phyloP scores from a whole-genome alignment of 768 basidiomycete genomes.

The Mycena rebaudengoi region DNA sequence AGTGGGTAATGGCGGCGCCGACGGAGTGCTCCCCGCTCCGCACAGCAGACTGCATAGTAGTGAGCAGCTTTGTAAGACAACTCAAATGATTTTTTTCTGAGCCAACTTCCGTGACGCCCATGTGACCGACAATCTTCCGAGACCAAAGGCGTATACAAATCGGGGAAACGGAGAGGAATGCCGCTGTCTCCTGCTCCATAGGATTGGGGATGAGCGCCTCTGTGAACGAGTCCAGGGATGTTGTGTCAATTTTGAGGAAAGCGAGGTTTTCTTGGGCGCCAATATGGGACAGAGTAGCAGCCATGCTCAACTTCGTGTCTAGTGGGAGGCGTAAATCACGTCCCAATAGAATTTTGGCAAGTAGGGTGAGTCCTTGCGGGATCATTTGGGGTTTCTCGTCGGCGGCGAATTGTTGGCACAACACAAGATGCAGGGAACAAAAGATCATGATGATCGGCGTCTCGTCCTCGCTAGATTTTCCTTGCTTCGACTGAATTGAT shows the following conservation, averaged over 20 bases:
- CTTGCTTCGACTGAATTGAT: neutral
- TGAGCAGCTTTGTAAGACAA: neutral
- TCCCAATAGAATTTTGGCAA: neutral
- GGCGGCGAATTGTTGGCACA: neutral
- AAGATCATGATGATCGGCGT: neutral
- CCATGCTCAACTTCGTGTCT: neutral
- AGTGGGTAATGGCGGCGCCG: neutral
- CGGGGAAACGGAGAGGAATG: neutral
- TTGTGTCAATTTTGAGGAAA: neutral
- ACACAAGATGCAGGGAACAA: neutral
- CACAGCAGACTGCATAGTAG: neutral
- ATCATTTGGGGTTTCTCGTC: neutral
- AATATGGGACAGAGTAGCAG: neutral
- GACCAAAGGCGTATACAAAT: neutral
- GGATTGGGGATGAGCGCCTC: neutral
- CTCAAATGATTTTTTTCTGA: too few species aligned
- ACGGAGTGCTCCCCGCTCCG: neutral
- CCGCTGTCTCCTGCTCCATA: neutral
- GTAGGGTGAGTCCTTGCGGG: neutral
- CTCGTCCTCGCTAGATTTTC: neutral
- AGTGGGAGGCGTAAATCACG: neutral
- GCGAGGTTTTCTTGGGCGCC: neutral
- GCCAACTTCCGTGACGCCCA: too few species aligned
- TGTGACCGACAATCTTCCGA: too few species aligned
- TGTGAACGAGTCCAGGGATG: neutral